Conservation (phyloP, 116 monocot genomes). For the Papilionanthe hybrid region DNA sequence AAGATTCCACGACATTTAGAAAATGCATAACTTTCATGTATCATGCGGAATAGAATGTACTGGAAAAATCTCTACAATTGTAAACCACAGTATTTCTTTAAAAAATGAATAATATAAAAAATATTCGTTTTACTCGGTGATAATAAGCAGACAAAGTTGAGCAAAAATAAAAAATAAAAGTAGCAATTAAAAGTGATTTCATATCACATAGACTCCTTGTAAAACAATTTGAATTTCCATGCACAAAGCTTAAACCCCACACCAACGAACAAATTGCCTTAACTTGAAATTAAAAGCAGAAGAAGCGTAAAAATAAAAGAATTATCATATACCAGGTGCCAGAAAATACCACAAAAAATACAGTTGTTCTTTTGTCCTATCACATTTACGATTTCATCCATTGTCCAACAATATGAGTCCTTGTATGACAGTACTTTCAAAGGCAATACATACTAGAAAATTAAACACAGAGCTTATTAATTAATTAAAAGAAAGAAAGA, state of each 20-base stretch:
- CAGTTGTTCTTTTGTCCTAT: slow-evolving; percentile 98
- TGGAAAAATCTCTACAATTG: not conserved
- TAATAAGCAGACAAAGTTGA: not conserved
- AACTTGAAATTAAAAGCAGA: not conserved
- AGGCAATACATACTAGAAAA: slow-evolving; percentile 81
- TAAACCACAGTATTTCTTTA: not conserved
- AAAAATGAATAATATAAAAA: too few species aligned
- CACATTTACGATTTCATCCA: slow-evolving; percentile 97
- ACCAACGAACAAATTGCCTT: too few species aligned
- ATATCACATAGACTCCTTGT: not conserved
- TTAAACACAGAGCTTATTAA: not conserved
- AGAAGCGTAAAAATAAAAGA: not conserved
- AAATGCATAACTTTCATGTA: too few species aligned
- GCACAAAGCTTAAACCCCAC: not conserved
- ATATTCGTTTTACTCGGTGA: not conserved
- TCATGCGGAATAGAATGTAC: too few species aligned
- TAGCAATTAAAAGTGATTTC: not conserved
- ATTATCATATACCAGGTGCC: slow-evolving; percentile 64
- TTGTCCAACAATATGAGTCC: slow-evolving; percentile 98
- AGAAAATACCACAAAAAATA: slow-evolving; percentile 98
- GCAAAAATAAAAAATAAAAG: not conserved
- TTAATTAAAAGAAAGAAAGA: not conserved
- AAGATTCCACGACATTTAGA: not conserved
- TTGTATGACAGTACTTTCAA: slow-evolving; percentile 94
- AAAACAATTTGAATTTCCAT: not conserved